Conservation (phyloP, 257 asterid species). For the Salvia splendens region DNA sequence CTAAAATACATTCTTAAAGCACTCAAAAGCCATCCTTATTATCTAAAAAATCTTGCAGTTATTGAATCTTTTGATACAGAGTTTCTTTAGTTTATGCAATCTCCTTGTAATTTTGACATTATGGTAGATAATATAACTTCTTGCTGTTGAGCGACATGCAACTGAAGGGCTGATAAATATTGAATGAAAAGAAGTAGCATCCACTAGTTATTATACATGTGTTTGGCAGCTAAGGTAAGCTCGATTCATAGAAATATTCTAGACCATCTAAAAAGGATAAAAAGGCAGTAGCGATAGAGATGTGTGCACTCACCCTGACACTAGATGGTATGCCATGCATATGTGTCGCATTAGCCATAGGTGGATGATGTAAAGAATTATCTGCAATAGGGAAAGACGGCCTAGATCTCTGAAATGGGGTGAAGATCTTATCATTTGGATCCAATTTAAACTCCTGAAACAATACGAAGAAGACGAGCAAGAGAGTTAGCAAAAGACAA, state of each 20-base stretch:
- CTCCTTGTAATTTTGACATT: no score
- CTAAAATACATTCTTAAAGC: no score
- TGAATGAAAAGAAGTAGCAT: no score
- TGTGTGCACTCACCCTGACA: slow-evolving; percentile 61
- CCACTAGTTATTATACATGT: background rate
- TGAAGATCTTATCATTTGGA: slow-evolving; percentile 80
- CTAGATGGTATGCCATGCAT: slow-evolving; percentile 90
- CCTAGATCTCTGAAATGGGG: slow-evolving; percentile 74
- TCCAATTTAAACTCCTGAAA: slow-evolving; percentile 86
- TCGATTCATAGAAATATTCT: background rate
- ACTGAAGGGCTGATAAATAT: no score
- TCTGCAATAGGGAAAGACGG: slow-evolving; percentile 86
- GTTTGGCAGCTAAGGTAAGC: background rate
- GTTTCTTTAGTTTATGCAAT: no score
- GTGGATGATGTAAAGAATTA: slow-evolving; percentile 75
- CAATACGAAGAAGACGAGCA: slow-evolving; percentile 27
- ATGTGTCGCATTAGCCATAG: slow-evolving; percentile 14
- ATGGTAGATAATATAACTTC: no score
- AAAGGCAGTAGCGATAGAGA: slow-evolving; percentile 11
- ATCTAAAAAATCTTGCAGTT: no score
- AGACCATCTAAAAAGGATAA: slow-evolving; percentile 9
- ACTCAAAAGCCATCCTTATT: no score
- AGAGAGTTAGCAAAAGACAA: slow-evolving; percentile 25
- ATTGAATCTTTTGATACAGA: no score
- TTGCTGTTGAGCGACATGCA: no score